phyloP scores from a whole-genome alignment of 2,329 filamentous ascomycete genomes.

The Boeremia exigua region DNA sequence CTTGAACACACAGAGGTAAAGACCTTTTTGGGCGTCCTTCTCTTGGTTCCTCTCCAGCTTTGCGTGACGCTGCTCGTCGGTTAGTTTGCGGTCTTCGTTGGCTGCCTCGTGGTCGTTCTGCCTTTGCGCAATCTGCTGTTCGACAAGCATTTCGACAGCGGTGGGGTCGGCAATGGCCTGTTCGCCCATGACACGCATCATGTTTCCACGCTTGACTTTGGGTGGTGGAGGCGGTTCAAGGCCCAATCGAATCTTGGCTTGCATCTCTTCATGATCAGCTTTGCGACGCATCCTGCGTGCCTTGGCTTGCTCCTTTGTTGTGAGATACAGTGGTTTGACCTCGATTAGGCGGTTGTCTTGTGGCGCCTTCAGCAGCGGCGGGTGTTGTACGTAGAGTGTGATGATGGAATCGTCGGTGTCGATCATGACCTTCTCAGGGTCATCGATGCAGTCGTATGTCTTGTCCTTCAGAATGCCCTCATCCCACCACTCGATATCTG shows the following conservation, averaged over 20 bases:
- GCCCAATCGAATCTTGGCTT: slow-evolving; percentile 92
- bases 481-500: slow-evolving; percentile 97
- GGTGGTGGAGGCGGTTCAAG: slow-evolving; percentile 88
- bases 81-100: slow-evolving; percentile 87
- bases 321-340: slow-evolving; percentile 91
- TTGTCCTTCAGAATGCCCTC: slow-evolving; percentile 80
- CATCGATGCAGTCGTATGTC: slow-evolving; percentile 74
- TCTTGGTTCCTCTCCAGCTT: slow-evolving; percentile 85
- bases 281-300: slow-evolving; percentile 86
- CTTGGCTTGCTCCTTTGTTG: slow-evolving; percentile 88
- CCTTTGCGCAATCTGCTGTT: slow-evolving; percentile 88
- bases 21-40: slow-evolving; percentile 84
- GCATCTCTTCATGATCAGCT: slow-evolving; percentile 92
- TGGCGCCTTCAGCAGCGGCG: slow-evolving; percentile 86
- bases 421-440: slow-evolving; percentile 72
- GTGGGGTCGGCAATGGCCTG: slow-evolving; percentile 95
- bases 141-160: slow-evolving; percentile 92
- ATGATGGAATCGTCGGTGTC: slow-evolving; percentile 82
- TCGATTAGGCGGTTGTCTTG: slow-evolving; percentile 82
- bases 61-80: slow-evolving; percentile 83
- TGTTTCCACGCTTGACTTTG: slow-evolving; percentile 95
- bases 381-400: slow-evolving; percentile 90
- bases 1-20: slow-evolving; percentile 86
- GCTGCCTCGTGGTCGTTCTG: slow-evolving; percentile 75
- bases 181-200: slow-evolving; percentile 96